Evolutionary conservation across 2,329 filamentous ascomycete species (phyloP), one percentile per base, ranked within the genome.

Genomic region (Hymenoscyphus fraxineus): DNA sequence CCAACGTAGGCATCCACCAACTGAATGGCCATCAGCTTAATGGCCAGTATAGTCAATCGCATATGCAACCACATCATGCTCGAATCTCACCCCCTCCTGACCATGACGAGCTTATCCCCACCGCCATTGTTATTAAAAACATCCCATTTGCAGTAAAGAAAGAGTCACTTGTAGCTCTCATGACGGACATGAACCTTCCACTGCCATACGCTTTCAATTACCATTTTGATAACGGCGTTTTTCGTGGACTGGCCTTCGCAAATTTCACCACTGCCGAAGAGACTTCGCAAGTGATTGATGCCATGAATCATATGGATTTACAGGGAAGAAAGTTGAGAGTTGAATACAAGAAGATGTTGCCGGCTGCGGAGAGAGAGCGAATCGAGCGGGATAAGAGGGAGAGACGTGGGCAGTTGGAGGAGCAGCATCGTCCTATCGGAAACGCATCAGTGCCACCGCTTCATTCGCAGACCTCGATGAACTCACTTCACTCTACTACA

Each of bases 281-380:
- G 77, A 99, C 95, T 0, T 90, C 91, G 13, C 85, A 89, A 59
- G 95, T 98, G 59, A 99, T 99, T 67, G 90, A 97, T 65, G 85
- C 89, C 61, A 90, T 99, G 84, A 99, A 99, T 75, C 93, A 96
- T 72, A 90, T 97, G 77, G 95, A 98, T 74, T 86, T 99, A 9
- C 93, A 97, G 75, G 95, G 95, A 57, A 86, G 95, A 66, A 98
- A 98, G 80, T 81, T 99, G 70, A 86, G 95, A 59, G 95, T 99
- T 32, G 95, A 99, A 78, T 99, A 98, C 81, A 99, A 99, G 83
- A 98, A 98, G 81, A 98, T 99, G 95, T 85, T 99, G 5, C 95
- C 95, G 0, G 86, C 96, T 69, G 92, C 93, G 39, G 95, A 98
- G 78, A 87, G 95, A 61, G 95, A 99, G 78, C 87, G 95, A 51